A percentile compares a stretch with the other conserved stretches of the same genome.
Evolutionary conservation across 441 rosid genomes (phyloP).

Genomic region (Eutrema salsugineum): DNA sequence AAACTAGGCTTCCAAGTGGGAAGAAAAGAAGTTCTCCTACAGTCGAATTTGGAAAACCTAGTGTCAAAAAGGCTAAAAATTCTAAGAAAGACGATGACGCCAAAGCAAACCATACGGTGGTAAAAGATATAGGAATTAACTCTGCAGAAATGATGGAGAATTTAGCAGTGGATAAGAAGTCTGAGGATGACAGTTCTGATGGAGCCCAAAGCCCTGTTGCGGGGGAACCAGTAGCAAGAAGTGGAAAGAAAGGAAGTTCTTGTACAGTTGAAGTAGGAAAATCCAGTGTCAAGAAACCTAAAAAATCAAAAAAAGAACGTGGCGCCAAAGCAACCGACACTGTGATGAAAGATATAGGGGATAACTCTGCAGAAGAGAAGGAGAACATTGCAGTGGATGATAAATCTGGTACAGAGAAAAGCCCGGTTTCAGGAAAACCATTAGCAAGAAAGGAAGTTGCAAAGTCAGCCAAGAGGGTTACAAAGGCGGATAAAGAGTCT

Average conservation of each 20-base stretch:
- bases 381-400: slow-evolving; percentile 33
- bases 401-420: slow-evolving; percentile 23
- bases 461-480: slow-evolving; percentile 27
- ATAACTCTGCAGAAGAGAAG: slow-evolving; percentile 44
- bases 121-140: slow-evolving; percentile 17
- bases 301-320: slow-evolving; percentile 4
- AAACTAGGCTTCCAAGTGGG: background rate
- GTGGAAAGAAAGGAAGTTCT: slow-evolving; percentile 13
- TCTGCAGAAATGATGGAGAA: slow-evolving; percentile 49
- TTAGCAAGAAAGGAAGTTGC: slow-evolving; percentile 29
- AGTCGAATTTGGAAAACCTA: background rate
- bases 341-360: slow-evolving; percentile 18
- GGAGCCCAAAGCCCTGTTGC: slow-evolving; percentile 20
- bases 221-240: slow-evolving; percentile 17
- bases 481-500: slow-evolving; percentile 31
- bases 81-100: background rate
- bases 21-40: slow-evolving; percentile 4
- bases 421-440: slow-evolving; percentile 16
- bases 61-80: background rate
- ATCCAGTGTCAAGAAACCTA: slow-evolving; percentile 12
- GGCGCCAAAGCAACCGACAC: background rate
- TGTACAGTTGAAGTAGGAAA: slow-evolving; percentile 4
- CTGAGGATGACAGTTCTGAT: slow-evolving; percentile 29
- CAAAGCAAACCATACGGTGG: slow-evolving; percentile 1
- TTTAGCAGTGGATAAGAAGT: background rate